Base-by-base conservation (phyloP, 129 eudicot genomes). In the Flaveria trinervia region DNA sequence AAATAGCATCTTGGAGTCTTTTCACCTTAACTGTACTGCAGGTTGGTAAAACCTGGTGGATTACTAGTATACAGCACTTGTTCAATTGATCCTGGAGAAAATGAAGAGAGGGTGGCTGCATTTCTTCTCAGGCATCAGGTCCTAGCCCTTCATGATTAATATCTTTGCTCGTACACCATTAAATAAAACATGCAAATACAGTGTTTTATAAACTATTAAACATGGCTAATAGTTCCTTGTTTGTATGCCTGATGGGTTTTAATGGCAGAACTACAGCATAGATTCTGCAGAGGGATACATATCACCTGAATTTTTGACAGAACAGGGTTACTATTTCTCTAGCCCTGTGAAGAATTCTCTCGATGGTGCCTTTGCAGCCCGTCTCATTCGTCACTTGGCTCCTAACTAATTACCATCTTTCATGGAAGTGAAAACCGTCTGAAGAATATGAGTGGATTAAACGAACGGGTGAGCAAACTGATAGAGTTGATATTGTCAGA, bases 281-380 rank as follows among this genome's bases (percentile, higher is more conserved):
- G 97, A 93, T 72, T 87, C 97, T 16, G 92, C 75, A 50, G 83
- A 87, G 65, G 84, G 77, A 84, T 93, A 85, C 43, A 85, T 87
- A 11, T 82, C 97, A 0, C 44, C 80, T 23, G 84, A 82, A 49
- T 93, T 93, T 84, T 80, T 87, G 17, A 88, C 89, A 9, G 80
- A 80, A 48, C 59, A 76, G 22, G 97, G 97, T 52, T 93, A 87
- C 77, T 93, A 82, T 79, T 75, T 77, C 65, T 90, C 91, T 49
- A 88, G 80, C 84, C 98, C 98, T 12, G 91, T 93, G 69, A 89
- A 86, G 11, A 92, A 88, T 84, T 82, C 90, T 62, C 83, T 90
- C 49, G 98, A 93, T 77, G 98, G 98, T 81, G 98, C 98, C 50
- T 90, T 93, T 87, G 98, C 97, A 77, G 97, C 98, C 73, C 96